phyloP scores from a whole-genome alignment of 2,329 filamentous ascomycete species.

The Botryotinia narcissicola region DNA sequence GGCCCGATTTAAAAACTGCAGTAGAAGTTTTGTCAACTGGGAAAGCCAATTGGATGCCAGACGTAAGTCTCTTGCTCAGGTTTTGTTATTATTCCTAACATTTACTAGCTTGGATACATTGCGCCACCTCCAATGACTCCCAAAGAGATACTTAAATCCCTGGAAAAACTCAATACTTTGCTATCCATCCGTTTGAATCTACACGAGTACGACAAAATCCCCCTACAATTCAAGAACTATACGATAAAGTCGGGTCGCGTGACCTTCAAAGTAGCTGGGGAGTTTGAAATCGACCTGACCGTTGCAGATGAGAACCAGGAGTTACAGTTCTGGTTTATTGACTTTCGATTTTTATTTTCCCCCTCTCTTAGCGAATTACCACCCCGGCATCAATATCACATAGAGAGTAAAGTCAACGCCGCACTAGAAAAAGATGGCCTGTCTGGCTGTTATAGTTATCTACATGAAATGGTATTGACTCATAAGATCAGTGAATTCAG shows the following conservation, averaged over 20 bases:
- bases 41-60: slow-evolving; percentile 73
- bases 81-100: slow-evolving; percentile 24
- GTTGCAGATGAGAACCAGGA: slow-evolving; percentile 81
- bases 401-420: slow-evolving; percentile 72
- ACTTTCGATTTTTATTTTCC: slow-evolving; percentile 79
- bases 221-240: slow-evolving; percentile 74
- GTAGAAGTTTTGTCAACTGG: slow-evolving; percentile 80
- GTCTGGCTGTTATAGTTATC: slow-evolving; percentile 75
- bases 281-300: slow-evolving; percentile 92
- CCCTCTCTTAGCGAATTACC: slow-evolving; percentile 64
- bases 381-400: slow-evolving; percentile 58
- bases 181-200: slow-evolving; percentile 81
- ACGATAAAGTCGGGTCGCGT: slow-evolving; percentile 80
- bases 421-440: slow-evolving; percentile 69
- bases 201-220: slow-evolving; percentile 74
- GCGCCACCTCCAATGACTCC: slow-evolving; percentile 68
- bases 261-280: slow-evolving; percentile 77
- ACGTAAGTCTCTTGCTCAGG: slow-evolving; percentile 51
- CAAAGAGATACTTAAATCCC: slow-evolving; percentile 68
- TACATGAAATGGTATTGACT: slow-evolving; percentile 85
- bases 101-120: slow-evolving; percentile 69
- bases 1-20: slow-evolving; percentile 88
- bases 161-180: slow-evolving; percentile 79
- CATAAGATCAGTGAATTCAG: slow-evolving; percentile 84
- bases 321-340: slow-evolving; percentile 90